Base-by-base conservation (phyloP, 2,329 filamentous ascomycete species). In the Talaromyces atroroseus region DNA sequence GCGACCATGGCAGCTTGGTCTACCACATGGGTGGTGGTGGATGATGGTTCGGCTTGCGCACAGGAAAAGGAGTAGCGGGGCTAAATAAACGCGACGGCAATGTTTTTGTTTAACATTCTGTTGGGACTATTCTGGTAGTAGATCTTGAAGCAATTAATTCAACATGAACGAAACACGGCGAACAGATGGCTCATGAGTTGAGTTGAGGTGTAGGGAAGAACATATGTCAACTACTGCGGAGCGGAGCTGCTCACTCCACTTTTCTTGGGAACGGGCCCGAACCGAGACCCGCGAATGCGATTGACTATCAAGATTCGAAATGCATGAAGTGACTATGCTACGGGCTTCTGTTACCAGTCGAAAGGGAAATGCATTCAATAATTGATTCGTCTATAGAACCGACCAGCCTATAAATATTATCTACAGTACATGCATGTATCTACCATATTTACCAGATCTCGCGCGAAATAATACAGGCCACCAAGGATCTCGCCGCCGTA, bases 21-120 rank as follows among this genome's bases (percentile, higher is more conserved):
- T 62, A 71, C 68, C 67, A 67, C 71, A 64, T 65, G 65, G 64
- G 61, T 60, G 58, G 58, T 64, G 64, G 62, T 60, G 58, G 58
- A 62, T 58, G 59, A 58, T 36, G 53, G 56, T 57, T 61, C 49
- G 48, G 58, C 61, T 57, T 60, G 55, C 45, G 56, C 60, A 55
- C 54, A 60, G 54, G 61, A 52, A 52, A 34, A 59, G 57, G 57
- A 57, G 58, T 59, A 60, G 54, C 40, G 59, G 50, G 24, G 42
- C 40, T 50, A 26, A 49, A 34, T 50, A 57, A 23, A 48, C 36
- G 23, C 55, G 51, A 58, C 50, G 60, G 61, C 60, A 58, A 60
- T 59, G 59, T 58, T 58, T 56, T 59, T 44, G 59, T 21, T 23
- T 32, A 61, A 61, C 66, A 69, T 69, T 53, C 60, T 65, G 59